Conservation (phyloP, 2,329 filamentous ascomycete genomes). For the Cladophialophora bantiana region DNA sequence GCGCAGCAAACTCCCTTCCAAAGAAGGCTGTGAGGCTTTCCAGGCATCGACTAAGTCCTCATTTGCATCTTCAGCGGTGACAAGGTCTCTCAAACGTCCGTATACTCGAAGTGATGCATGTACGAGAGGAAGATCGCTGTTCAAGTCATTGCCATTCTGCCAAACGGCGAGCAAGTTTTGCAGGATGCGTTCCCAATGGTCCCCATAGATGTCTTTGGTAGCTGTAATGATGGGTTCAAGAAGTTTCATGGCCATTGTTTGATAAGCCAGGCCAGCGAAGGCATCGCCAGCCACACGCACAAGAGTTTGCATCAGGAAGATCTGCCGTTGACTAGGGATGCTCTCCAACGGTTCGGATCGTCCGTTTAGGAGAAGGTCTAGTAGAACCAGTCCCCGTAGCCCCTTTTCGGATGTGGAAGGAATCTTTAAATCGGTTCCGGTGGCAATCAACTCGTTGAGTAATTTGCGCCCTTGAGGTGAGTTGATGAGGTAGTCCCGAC, state of each 20-base stretch:
- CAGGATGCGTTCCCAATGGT: constrained; percentile 78
- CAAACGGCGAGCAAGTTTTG: constrained; percentile 66
- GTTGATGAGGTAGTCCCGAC: constrained; percentile 57
- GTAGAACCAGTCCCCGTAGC: constrained; percentile 53
- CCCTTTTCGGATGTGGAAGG: constrained; percentile 2
- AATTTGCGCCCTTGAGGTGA: constrained; percentile 58
- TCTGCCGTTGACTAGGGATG: constrained; percentile 68
- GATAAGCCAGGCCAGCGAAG: constrained; percentile 53
- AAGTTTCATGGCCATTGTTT: constrained; percentile 51
- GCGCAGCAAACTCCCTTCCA: constrained; percentile 61
- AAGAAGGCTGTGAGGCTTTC: constrained; percentile 63
- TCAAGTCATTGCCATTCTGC: constrained; percentile 57
- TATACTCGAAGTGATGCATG: constrained; percentile 77
- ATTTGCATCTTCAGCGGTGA: constrained; percentile 61
- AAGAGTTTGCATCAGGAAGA: constrained; percentile 83
- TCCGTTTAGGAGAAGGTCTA: constrained; percentile 62
- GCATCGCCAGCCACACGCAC: constrained; percentile 66
- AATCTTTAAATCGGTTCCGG: constrained; percentile 57
- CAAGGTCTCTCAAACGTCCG: constrained; percentile 65
- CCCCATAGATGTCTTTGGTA: constrained; percentile 83
- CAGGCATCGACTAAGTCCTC: constrained; percentile 84
- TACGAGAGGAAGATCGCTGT: constrained; percentile 66
- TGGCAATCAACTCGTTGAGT: constrained; percentile 67
- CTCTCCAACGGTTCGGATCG: constrained; percentile 57
- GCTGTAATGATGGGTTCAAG: constrained; percentile 69